phyloP scores from a whole-genome alignment of 371 early-diverging fungal genomes.

The Blakeslea trispora region DNA sequence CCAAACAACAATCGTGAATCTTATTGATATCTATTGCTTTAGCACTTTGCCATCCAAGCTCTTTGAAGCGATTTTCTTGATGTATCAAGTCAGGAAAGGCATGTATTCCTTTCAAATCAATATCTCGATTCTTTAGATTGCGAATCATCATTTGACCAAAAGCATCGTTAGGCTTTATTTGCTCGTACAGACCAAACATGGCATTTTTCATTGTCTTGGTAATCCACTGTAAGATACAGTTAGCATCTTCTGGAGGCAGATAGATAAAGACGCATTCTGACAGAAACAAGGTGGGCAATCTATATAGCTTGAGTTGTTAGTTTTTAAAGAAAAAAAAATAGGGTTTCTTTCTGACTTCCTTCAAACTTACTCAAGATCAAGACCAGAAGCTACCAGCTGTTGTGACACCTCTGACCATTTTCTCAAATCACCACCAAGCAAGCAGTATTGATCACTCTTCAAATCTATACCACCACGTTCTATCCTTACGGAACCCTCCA shows the following conservation, averaged over 20 bases:
- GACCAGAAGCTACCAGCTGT: constrained; percentile 64
- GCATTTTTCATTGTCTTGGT: constrained; percentile 49
- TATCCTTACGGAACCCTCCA: constrained; percentile 49
- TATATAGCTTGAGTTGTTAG: constrained; percentile 15
- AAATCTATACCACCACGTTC: constrained; percentile 77
- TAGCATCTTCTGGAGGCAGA: constrained; percentile 65
- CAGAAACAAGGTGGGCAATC: constrained; percentile 82
- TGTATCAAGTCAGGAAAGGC: constrained; percentile 73
- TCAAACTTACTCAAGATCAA: constrained; percentile 57
- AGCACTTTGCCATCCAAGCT: constrained; percentile 66
- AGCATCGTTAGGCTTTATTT: constrained; percentile 85
- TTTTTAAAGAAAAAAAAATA: no score
- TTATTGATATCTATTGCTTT: constrained; percentile 72
- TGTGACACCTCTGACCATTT: constrained; percentile 59
- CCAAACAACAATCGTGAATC: constrained; percentile 60
- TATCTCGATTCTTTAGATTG: constrained; percentile 73
- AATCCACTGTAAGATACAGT: constrained; percentile 73
- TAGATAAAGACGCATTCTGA: constrained; percentile 95
- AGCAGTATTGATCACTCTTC: constrained; percentile 61
- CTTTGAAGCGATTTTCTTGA: constrained; percentile 66
- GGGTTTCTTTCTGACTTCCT: background rate
- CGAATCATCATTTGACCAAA: constrained; percentile 93
- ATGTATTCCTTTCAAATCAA: constrained; percentile 74
- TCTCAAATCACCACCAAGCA: constrained; percentile 85
- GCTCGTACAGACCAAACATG: constrained; percentile 84